Evolutionary conservation across 768 basidiomycete species (phyloP).

Genomic region (Rhizopogon rudus): DNA sequence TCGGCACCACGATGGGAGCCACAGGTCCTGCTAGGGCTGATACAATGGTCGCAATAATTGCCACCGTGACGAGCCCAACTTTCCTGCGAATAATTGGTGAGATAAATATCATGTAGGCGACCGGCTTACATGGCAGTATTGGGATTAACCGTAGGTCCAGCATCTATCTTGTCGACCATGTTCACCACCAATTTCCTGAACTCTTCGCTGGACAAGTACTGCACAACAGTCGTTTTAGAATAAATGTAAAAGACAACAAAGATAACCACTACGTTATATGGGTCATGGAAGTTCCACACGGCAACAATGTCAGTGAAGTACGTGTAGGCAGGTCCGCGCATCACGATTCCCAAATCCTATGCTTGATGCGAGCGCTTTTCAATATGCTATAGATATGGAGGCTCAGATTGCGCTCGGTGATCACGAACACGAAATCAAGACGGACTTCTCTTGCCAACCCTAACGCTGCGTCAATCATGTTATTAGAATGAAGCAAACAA

Average conservation of each 20-base stretch:
- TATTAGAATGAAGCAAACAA: background rate
- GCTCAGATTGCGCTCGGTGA: too few species aligned
- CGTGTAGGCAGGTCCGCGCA: too few species aligned
- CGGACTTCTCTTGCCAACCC: background rate
- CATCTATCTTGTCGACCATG: background rate
- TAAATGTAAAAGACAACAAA: background rate
- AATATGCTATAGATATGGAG: too few species aligned
- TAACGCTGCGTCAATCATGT: background rate
- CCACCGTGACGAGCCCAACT: background rate
- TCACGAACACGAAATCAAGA: constrained; percentile 1
- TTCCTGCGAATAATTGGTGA: background rate
- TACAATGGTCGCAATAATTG: background rate
- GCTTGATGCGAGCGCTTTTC: too few species aligned
- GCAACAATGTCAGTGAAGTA: constrained; percentile 9
- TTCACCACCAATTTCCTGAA: background rate
- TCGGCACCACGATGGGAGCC: background rate
- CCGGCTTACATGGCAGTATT: background rate
- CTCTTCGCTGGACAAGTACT: background rate
- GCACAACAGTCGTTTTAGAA: background rate
- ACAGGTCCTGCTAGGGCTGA: background rate
- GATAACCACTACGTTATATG: background rate
- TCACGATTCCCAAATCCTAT: too few species aligned
- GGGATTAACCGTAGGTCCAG: background rate
- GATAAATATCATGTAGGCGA: background rate
- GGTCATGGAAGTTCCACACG: constrained; percentile 16